These are phyloP conservation scores for Fusarium sp. DNA, from an alignment of 2,329 filamentous ascomycete species.

Conservation along the genomic window DNA sequence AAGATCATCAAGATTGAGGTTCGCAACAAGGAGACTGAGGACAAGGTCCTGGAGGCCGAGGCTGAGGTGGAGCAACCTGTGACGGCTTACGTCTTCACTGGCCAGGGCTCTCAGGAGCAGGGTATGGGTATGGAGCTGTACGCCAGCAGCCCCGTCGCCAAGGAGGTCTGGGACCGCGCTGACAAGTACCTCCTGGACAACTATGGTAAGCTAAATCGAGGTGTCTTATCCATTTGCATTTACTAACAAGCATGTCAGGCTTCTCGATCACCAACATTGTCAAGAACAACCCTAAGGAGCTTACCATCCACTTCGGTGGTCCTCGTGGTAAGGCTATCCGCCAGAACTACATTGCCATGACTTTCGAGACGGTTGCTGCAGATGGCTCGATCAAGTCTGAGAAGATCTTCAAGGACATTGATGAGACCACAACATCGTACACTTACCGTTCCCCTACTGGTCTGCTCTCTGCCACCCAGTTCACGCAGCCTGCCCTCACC, in stretches of 20 bases:
- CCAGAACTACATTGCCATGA: constrained; percentile 99
- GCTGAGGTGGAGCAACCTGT: constrained; percentile 98
- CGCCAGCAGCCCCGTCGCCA: constrained; percentile 91
- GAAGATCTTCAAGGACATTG: constrained; percentile 99
- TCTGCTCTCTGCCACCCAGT: constrained; percentile 95
- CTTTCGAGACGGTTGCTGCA: constrained; percentile 95
- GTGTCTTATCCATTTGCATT: neutral
- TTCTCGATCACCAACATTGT: constrained; percentile 99
- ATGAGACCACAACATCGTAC: constrained; percentile 93
- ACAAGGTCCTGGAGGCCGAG: constrained; percentile 95
- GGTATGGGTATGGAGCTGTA: constrained; percentile 99
- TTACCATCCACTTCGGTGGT: constrained; percentile 98
- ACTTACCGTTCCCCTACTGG: constrained; percentile 97
- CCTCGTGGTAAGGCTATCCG: constrained; percentile 97
- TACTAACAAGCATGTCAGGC: constrained; percentile 62
- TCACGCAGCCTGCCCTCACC: constrained; percentile 96
- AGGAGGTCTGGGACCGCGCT: constrained; percentile 97
- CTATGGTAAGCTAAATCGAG: constrained; percentile 77
- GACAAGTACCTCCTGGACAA: constrained; percentile 99
- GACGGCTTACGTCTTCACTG: constrained; percentile 97
- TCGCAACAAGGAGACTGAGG: constrained; percentile 94
- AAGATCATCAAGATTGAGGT: constrained; percentile 99
- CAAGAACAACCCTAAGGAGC: constrained; percentile 99
- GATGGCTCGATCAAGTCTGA: constrained; percentile 97
- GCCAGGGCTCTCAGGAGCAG: constrained; percentile 98